phyloP scores from a whole-genome alignment of 768 basidiomycete species.

The Hygrophorus russula region DNA sequence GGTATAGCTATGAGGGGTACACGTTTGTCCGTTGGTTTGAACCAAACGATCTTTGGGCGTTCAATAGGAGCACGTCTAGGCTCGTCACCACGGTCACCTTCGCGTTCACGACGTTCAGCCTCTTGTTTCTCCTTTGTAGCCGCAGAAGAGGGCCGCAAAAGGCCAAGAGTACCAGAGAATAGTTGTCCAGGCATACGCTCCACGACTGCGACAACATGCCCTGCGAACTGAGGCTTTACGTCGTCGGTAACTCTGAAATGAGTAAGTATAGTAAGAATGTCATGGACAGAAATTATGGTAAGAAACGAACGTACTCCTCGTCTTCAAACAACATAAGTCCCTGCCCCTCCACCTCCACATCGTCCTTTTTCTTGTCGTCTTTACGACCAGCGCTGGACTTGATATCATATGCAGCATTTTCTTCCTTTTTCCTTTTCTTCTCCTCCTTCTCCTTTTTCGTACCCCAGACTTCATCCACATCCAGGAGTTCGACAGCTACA shows the following conservation, averaged over 20 bases:
- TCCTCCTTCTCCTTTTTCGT: slow-evolving; percentile 99
- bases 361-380: slow-evolving; percentile 99
- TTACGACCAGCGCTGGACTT: slow-evolving; percentile 67
- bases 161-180: slow-evolving; percentile 93
- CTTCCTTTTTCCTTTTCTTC: slow-evolving; percentile 99
- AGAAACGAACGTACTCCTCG: slow-evolving; percentile 58
- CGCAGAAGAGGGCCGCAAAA: slow-evolving; percentile 89
- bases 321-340: slow-evolving; percentile 95
- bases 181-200: slow-evolving; percentile 98
- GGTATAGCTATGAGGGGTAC: slow-evolving; percentile 98
- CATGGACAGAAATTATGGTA: slow-evolving; percentile 1
- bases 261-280: slow-evolving; percentile 6
- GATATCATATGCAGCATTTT: slow-evolving; percentile 89
- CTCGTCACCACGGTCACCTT: slow-evolving; percentile 84
- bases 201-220: slow-evolving; percentile 99
- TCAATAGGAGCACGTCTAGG: slow-evolving; percentile 69
- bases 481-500: slow-evolving; percentile 93
- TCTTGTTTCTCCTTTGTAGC: slow-evolving; percentile 99
- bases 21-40: slow-evolving; percentile 98
- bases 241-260: slow-evolving; percentile 84
- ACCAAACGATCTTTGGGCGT: slow-evolving; percentile 99
- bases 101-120: slow-evolving; percentile 92
- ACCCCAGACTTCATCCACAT: slow-evolving; percentile 96
- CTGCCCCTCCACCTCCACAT: slow-evolving; percentile 98
- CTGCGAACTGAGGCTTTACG: slow-evolving; percentile 95